Conservation (phyloP, 768 basidiomycete genomes). For the Boletellus sp. region DNA sequence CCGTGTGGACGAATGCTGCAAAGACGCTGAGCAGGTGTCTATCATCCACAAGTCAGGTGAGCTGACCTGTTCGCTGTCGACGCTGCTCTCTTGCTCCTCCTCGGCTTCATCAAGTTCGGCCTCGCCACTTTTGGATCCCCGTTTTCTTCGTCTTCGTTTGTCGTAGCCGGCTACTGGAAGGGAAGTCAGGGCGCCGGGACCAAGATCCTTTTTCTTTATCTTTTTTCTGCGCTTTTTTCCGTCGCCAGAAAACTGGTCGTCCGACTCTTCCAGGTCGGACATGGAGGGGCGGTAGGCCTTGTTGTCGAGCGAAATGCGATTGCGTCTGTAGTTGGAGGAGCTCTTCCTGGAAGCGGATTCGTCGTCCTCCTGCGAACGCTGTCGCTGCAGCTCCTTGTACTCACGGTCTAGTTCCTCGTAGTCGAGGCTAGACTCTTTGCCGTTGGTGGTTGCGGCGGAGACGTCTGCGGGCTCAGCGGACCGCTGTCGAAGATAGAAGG, state of each 20-base stretch:
- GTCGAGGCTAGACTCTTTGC: slow-evolving; percentile 59
- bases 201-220: slow-evolving; percentile 48
- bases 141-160: slow-evolving; percentile 55
- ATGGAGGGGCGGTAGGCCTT: slow-evolving; percentile 72
- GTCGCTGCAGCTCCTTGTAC: slow-evolving; percentile 39
- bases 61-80: slow-evolving; percentile 41
- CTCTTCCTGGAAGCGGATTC: slow-evolving; percentile 33
- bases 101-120: slow-evolving; percentile 38
- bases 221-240: slow-evolving; percentile 49
- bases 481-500: slow-evolving; percentile 61
- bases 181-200: slow-evolving; percentile 57
- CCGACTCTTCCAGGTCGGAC: slow-evolving; percentile 65
- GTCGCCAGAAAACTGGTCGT: slow-evolving; percentile 53
- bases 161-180: slow-evolving; percentile 66
- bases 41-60: slow-evolving; percentile 19
- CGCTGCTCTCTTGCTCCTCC: slow-evolving; percentile 44
- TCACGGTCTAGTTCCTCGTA: slow-evolving; percentile 75
- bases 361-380: slow-evolving; percentile 20
- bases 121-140: slow-evolving; percentile 41
- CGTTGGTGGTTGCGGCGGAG: slow-evolving; percentile 38
- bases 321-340: slow-evolving; percentile 41
- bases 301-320: slow-evolving; percentile 72
- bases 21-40: slow-evolving; percentile 3
- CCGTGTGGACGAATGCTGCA: slow-evolving; percentile 25
- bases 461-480: slow-evolving; percentile 50